A percentile compares a stretch with the other conserved stretches of the same genome.
phyloP scores from a whole-genome alignment of 1,139 yeast genomes.

The Hyphopichia khmerensis region DNA sequence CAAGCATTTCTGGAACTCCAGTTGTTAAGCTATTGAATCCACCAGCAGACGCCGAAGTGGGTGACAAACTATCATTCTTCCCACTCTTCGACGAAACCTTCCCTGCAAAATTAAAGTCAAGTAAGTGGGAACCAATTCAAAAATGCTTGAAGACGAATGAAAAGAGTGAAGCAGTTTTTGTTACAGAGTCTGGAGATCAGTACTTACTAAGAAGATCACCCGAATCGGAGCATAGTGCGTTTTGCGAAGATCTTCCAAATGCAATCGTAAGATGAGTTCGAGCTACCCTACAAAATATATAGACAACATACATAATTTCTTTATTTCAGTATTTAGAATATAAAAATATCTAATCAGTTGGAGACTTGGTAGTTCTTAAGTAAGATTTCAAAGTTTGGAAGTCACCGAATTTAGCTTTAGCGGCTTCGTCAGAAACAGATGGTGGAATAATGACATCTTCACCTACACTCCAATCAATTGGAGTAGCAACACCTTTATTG shows the following conservation, averaged over 20 bases:
- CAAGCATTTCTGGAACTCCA: constrained; percentile 5
- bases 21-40: constrained; percentile 39
- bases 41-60: constrained; percentile 27
- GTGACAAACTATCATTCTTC: constrained; percentile 30
- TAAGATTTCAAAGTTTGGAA: constrained; percentile 82
- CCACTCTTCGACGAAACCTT: constrained; percentile 12
- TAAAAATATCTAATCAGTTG: neutral
- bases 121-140: constrained; percentile 34
- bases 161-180: constrained; percentile 11
- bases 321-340: too few species aligned
- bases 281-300: neutral
- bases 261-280: constrained; percentile 7
- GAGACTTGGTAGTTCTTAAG: constrained; percentile 57
- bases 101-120: constrained; percentile 30
- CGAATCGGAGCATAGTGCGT: constrained; percentile 3
- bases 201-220: constrained; percentile 5
- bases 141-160: constrained; percentile 18
- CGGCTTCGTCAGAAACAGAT: constrained; percentile 74
- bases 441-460: constrained; percentile 91
- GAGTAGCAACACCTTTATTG: constrained; percentile 78
- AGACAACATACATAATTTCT: neutral
- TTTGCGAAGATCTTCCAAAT: constrained; percentile 8
- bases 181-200: constrained; percentile 9
- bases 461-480: constrained; percentile 73
- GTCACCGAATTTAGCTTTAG: constrained; percentile 77